Evolutionary conservation across 2,329 filamentous ascomycete species (phyloP).

Genomic region (Zelopaecilomyces penicillatus): DNA sequence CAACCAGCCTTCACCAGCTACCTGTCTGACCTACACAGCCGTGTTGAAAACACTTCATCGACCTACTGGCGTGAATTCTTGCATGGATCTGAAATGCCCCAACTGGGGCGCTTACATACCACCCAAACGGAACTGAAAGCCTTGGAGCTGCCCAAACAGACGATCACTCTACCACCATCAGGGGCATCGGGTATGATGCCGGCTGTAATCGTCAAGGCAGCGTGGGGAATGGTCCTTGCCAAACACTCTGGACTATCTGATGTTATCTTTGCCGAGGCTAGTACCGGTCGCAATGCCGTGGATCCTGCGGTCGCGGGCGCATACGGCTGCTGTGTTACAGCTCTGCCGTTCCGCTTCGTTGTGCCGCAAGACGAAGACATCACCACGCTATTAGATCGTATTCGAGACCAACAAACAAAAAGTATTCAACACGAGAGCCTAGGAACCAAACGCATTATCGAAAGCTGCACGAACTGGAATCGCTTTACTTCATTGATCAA

Average conservation of each 20-base stretch:
- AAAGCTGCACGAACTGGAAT: background rate
- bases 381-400: background rate
- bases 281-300: background rate
- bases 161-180: background rate
- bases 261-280: background rate
- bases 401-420: background rate
- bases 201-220: background rate
- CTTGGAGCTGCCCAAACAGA: background rate
- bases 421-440: background rate
- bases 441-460: background rate
- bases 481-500: constrained; percentile 1
- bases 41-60: background rate
- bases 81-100: background rate
- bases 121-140: background rate
- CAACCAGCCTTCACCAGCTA: background rate
- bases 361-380: background rate
- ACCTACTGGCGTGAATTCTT: background rate
- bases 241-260: background rate
- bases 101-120: background rate
- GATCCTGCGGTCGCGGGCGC: background rate
- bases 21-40: background rate
- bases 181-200: background rate
- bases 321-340: background rate
- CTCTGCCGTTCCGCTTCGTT: background rate
- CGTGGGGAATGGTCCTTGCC: background rate